Evolutionary conservation across 208 protist genomes (phyloP).

Genomic region (Acanthamoeba royreba): DNA sequence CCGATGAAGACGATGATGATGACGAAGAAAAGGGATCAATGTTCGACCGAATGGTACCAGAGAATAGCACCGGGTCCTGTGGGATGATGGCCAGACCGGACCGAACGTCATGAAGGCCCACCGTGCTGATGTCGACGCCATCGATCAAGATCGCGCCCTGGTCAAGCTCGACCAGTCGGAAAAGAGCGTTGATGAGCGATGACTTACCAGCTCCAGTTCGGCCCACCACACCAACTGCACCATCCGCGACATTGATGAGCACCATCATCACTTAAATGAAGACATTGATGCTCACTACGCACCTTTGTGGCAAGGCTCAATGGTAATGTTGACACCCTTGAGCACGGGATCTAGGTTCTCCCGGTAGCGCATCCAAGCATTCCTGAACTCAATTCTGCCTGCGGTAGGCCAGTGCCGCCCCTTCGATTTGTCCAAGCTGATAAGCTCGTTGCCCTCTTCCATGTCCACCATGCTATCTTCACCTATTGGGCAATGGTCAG

Average conservation of each 20-base stretch:
- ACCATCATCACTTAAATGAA: not conserved
- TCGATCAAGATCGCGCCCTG: constrained; percentile 74
- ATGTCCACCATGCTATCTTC: not conserved
- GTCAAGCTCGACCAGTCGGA: constrained; percentile 73
- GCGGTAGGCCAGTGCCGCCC: not conserved
- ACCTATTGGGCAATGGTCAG: not conserved
- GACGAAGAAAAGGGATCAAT: not conserved
- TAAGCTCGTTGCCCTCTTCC: not conserved
- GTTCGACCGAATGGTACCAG: constrained; percentile 43
- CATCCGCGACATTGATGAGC: not conserved
- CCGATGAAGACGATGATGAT: not conserved
- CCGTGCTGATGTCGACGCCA: constrained; percentile 61
- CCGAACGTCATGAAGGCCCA: constrained; percentile 59
- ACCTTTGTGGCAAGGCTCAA: not conserved
- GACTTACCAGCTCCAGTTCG: constrained; percentile 33
- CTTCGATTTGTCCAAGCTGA: not conserved
- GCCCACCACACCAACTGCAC: constrained; percentile 12
- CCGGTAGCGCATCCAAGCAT: constrained; percentile 70
- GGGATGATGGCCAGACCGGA: constrained; percentile 63
- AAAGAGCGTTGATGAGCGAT: not conserved
- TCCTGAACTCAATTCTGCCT: constrained; percentile 65
- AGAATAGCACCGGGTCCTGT: constrained; percentile 69
- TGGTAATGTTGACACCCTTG: constrained; percentile 56
- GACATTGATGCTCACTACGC: not conserved
- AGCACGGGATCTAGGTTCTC: constrained; percentile 60